Base-by-base conservation (phyloP, 768 basidiomycete genomes). In the Nidularia sp. region DNA sequence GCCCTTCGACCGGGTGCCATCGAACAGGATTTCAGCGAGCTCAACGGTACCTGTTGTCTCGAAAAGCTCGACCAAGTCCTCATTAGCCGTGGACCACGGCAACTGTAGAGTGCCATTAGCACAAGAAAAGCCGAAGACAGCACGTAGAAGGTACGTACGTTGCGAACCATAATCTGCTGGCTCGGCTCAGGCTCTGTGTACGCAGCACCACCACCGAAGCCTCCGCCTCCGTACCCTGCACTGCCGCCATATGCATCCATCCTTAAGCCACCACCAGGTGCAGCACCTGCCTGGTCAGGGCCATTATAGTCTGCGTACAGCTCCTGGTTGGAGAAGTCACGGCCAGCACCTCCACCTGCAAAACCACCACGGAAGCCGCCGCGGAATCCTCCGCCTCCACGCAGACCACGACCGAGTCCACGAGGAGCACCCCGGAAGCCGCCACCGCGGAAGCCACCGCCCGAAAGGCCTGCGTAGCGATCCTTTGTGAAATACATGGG, bases 31-130 rank as follows among this genome's bases (percentile, higher is more conserved):
- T 70, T 99, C 96, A 2, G 96, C 96, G 34, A 93, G 74, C 62
- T 94, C 90, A 34, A 99, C 96, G 58, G 88, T 88, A 7, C 95
- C 96, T 0, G 95, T 97, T 34, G 96, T 99, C 74, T 98, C 95
- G 61, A 99, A 99, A 15, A 99, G 71, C 70, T 99, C 96, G 18
- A 99, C 95, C 43, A 99, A 74, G 66, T 99, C 96, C 66, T 99
- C 96, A 66, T 99, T 98, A 5, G 96, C 94, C 44, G 96, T 99
- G 7, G 96, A 98, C 95, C 95, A 99, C 1, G 96, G 96, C 13
- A 99, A 71, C 96, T 98, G 48, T 3, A 46, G 22, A 34, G 9
- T 36, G 51, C 12, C 53, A 45, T 45, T 22, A 53, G 54, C 29
- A 44, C 46, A 35, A 29, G n/a, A 53, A 43, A 35, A 45, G 34